phyloP scores from a whole-genome alignment of 129 eudicot species.

The carrot (Daucus carota) region DNA sequence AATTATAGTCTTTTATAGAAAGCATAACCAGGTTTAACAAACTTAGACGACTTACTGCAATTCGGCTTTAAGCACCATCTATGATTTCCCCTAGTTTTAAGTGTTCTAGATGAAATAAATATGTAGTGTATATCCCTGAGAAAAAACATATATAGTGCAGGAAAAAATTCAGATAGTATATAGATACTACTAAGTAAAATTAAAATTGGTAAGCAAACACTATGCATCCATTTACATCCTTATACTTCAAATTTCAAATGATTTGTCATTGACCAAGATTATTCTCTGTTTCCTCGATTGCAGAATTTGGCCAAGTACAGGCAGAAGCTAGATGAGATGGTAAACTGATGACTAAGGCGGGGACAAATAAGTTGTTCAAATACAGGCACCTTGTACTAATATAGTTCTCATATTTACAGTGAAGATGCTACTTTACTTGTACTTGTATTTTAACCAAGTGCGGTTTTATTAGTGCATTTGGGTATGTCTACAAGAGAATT shows the following conservation, averaged over 20 bases:
- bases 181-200: not conserved
- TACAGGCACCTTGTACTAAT: not conserved
- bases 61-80: not conserved
- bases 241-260: not conserved
- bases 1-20: not conserved
- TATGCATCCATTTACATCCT: not conserved
- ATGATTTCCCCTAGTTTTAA: not conserved
- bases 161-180: not conserved
- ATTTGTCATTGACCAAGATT: not conserved
- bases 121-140: not conserved
- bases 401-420: not conserved
- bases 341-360: conserved; percentile 27
- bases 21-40: not conserved
- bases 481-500: not conserved
- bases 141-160: too few relatives aligned
- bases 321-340: conserved; percentile 77
- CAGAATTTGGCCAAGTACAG: conserved; percentile 90
- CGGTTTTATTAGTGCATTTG: conserved; percentile 3
- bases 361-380: not conserved
- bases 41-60: not conserved
- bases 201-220: not conserved
- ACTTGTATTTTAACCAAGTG: not conserved
- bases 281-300: not conserved
- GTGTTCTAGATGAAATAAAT: not conserved
- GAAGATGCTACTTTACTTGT: not conserved